Conservation (phyloP, 2,329 filamentous ascomycete genomes). For the Pseudocercospora eumusae region DNA sequence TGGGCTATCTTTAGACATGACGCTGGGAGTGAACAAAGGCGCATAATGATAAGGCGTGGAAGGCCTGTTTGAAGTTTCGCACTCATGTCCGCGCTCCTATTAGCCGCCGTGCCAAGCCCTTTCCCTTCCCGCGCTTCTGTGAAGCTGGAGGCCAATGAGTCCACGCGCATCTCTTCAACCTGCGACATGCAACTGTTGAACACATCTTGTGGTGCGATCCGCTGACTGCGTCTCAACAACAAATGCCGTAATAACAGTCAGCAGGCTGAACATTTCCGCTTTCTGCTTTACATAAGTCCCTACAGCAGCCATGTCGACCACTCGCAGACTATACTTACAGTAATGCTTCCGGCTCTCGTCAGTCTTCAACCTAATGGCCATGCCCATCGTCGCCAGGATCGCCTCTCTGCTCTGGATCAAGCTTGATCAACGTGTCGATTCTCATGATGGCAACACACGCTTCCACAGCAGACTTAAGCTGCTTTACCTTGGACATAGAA, state of each 20-base stretch:
- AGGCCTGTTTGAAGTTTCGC: background rate
- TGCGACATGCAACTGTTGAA: background rate
- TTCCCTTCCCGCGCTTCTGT: background rate
- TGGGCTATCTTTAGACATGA: slow-evolving; percentile 1
- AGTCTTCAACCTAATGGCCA: slow-evolving; percentile 36
- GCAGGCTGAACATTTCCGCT: background rate
- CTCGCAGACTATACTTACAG: background rate
- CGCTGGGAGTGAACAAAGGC: background rate
- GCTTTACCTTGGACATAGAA: slow-evolving; percentile 96
- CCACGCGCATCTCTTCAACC: background rate
- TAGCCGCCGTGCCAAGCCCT: background rate
- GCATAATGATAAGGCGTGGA: background rate
- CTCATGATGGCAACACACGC: slow-evolving; percentile 99
- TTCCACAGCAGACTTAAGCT: slow-evolving; percentile 97
- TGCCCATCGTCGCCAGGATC: slow-evolving; percentile 68
- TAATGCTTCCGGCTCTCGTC: background rate
- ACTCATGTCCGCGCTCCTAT: too few relatives aligned
- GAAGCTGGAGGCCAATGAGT: background rate
- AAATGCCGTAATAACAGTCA: too few relatives aligned
- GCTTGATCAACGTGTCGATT: slow-evolving; percentile 97
- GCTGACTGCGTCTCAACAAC: too few relatives aligned
- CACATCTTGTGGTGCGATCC: too few relatives aligned
- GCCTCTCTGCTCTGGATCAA: slow-evolving; percentile 82
- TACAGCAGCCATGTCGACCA: background rate
- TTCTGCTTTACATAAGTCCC: slow-evolving; percentile 5